A percentile compares a stretch with the other conserved stretches of the same genome.
These are phyloP conservation scores for Boletus hoseneyae DNA, from an alignment of 1,284 basidiomycete genomes.

Conservation along the genomic window DNA sequence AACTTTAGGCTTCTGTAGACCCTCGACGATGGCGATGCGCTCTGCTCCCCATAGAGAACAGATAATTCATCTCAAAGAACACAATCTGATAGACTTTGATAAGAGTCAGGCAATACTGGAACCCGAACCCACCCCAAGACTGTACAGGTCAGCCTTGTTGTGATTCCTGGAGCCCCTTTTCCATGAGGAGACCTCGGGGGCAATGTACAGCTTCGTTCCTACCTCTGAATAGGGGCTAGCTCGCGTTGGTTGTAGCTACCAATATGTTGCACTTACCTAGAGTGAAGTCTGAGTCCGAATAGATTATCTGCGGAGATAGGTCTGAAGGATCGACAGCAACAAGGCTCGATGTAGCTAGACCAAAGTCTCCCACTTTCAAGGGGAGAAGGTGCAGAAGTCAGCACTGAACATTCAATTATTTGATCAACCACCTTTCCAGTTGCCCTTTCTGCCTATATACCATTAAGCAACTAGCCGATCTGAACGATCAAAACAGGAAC, in stretches of 20 bases:
- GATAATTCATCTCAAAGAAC: conserved; percentile 97
- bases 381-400: background rate
- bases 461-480: background rate
- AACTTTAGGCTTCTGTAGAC: conserved; percentile 69
- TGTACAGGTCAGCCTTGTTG: conserved; percentile 93
- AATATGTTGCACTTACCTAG: conserved; percentile 45
- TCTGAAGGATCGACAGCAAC: conserved; percentile 71
- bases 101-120: background rate
- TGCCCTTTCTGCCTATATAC: conserved; percentile 72
- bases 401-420: background rate
- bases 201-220: conserved; percentile 91
- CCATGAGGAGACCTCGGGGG: conserved; percentile 77
- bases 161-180: conserved; percentile 66
- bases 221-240: conserved; percentile 55
- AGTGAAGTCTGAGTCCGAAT: conserved; percentile 66
- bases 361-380: conserved; percentile 82
- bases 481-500: conserved; percentile 13
- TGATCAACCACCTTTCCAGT: conserved; percentile 71
- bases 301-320: conserved; percentile 44
- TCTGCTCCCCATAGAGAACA: conserved; percentile 86
- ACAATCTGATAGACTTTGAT: conserved; percentile 62
- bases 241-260: background rate
- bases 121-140: conserved; percentile 65
- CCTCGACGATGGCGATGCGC: conserved; percentile 79
- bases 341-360: conserved; percentile 82